Evolutionary conservation across 352 stramenopile genomes (phyloP).

Genomic region (Phytophthora pseudosyringae): DNA sequence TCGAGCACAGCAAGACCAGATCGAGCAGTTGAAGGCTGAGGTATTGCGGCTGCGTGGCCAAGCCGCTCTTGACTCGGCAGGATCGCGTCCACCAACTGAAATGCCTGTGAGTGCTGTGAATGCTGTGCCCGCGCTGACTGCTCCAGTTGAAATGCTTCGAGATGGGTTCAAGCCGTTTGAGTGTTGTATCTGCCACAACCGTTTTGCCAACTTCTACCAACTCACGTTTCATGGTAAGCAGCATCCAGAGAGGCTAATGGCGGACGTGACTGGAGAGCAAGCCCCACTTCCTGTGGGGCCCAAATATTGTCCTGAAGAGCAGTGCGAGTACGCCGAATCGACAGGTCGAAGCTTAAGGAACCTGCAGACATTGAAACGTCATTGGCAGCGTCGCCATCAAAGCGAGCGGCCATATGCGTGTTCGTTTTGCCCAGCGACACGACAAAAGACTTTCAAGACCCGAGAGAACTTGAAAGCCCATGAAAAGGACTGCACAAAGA

Average conservation of each 20-base stretch:
- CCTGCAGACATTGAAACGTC: conserved; percentile 76
- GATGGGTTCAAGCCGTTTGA: conserved; percentile 73
- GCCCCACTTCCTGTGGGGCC: conserved; percentile 57
- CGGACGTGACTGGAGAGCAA: conserved; percentile 47
- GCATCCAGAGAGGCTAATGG: conserved; percentile 41
- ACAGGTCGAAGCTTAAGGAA: conserved; percentile 61
- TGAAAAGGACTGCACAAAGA: conserved; percentile 65
- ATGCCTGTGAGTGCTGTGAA: conserved; percentile 7
- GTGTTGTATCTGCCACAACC: conserved; percentile 60
- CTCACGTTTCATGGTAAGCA: conserved; percentile 76
- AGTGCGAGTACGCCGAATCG: conserved; percentile 59
- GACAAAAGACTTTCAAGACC: conserved; percentile 72
- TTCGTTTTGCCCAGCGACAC: conserved; percentile 40
- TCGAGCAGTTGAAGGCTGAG: conserved; percentile 47
- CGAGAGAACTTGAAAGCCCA: conserved; percentile 76
- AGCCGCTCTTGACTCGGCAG: conserved; percentile 12
- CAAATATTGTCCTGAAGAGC: conserved; percentile 62
- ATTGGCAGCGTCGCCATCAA: conserved; percentile 74
- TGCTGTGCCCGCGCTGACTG: conserved; percentile 37
- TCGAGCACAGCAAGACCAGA: conserved; percentile 53
- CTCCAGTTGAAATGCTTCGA: conserved; percentile 57
- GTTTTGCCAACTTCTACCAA: conserved; percentile 75
- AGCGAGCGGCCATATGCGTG: conserved; percentile 59
- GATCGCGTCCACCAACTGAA: conserved; percentile 4
- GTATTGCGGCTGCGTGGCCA: conserved; percentile 39